Base-by-base conservation (phyloP, 345 rosid genomes). In the Barbarea vulgaris region DNA sequence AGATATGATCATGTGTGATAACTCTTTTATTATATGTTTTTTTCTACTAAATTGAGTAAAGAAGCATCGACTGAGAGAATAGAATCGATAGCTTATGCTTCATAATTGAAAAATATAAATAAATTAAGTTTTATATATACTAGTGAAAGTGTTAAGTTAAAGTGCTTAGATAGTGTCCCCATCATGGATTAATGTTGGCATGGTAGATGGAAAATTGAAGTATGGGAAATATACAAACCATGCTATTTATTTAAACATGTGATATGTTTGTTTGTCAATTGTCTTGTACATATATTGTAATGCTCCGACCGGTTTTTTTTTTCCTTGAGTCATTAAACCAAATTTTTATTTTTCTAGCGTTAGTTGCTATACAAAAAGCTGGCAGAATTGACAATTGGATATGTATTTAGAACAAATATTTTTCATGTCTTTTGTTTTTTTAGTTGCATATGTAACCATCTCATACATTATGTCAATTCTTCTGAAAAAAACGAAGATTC, bases 181-280 rank as follows among this genome's bases (percentile, higher is more conserved):
- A 77, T 77, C 81, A 58, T 28, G 37, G 77, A 72, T 77, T 64
- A 77, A 77, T 72, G 77, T 77, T 48, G 30, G 73, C 48, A 72
- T 78, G 81, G 81, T 78, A 31, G 73, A 72, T 72, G 64, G 15
- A 51, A 18, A 65, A 39, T 65, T 77, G 10, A 77, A 70, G 80
- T 77, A 64, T 64, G 68, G 67, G 76, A 34, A 24, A 33, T 60
- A 48, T 59, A 70, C 63, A 77, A 68, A 68, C 60, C 44, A 71
- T 65, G 53, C 13, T 59, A 66, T 65, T 72, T 39, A 62, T 58
- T 46, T 65, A 60, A 21, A 72, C 77, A 78, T 60, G 81, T 72
- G 77, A 72, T 61, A 44, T 72, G 77, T 77, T 77, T 64, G 9
- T 64, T 46, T 46, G 21, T 46, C 21, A 9, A 46, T 64, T 48